Evolutionary conservation across 192 early-diverging fungal species (phyloP).

Genomic region (Backusella psychrophila): DNA sequence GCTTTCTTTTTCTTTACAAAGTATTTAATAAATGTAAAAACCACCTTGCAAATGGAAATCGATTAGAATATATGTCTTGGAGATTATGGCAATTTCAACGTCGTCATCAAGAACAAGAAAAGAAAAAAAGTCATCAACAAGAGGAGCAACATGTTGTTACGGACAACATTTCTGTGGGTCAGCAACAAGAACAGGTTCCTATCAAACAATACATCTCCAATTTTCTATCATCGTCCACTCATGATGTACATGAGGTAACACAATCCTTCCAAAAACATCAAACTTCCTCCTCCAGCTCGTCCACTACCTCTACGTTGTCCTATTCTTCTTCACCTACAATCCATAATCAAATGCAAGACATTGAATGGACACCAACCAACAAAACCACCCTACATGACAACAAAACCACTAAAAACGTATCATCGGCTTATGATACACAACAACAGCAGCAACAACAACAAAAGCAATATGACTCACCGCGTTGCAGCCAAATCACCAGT

Average conservation of each 20-base stretch:
- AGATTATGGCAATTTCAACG: slow-evolving; percentile 24
- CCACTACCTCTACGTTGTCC: not conserved
- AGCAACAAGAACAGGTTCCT: not conserved
- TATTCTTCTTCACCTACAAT: not conserved
- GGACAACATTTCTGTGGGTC: not conserved
- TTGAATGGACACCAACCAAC: not conserved
- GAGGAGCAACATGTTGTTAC: not conserved
- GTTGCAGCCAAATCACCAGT: slow-evolving; percentile 2
- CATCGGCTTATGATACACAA: not conserved
- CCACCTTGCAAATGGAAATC: slow-evolving; percentile 18
- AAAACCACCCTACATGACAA: not conserved
- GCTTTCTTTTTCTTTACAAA: not conserved
- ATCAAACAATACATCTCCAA: slow-evolving; percentile 11
- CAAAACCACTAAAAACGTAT: not conserved
- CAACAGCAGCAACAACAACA: not conserved
- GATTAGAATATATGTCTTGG: slow-evolving; percentile 38
- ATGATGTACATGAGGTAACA: slow-evolving; percentile 5
- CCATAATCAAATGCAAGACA: not conserved
- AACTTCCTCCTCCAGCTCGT: not conserved
- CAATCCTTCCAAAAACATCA: not conserved
- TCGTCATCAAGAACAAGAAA: not conserved
- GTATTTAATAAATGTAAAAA: slow-evolving; percentile 35
- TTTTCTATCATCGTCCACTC: slow-evolving; percentile 7
- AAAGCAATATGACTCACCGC: not conserved
- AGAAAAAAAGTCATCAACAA: not conserved